Evolutionary conservation across 2,329 filamentous ascomycete species (phyloP), one percentile per base, ranked within the genome.

Genomic region (Fusarium cicatricum): DNA sequence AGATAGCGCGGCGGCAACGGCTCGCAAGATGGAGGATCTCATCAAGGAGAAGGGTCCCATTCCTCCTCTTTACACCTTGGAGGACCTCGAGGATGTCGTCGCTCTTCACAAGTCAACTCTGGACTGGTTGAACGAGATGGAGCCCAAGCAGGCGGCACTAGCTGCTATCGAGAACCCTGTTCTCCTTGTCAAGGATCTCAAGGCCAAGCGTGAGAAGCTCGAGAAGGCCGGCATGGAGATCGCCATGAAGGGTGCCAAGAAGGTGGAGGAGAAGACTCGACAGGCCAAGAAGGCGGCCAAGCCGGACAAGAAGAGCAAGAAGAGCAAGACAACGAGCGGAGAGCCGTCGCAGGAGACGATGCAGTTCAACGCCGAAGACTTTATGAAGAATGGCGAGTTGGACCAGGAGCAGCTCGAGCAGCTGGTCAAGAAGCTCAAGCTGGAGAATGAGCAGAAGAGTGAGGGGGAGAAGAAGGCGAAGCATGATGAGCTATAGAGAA

Each of bases 111-210:
- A 85, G 23, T 82, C 84, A 12, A 85, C 88, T 15, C 77, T 82
- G 14, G 79, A 82, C 16, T 99, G 94, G 94, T 81, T 99, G 16
- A 83, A 87, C 28, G 84, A 89, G 62, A 89, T 90, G 71, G 76
- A 90, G 41, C 78, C 82, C 3, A 82, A 84, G 65, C 94, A 98
- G 74, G 84, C 87, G 26, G 87, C 85, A 64, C 84, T 97, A 3
- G 78, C 82, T 14, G 76, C 80, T 2, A 86, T 87, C 2, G 90
- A 91, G 10, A 87, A 98, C 63, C 90, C 92, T 0, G 87, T 88
- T 7, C 80, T 97, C 9, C 82, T 89, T 1, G 78, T 87, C 62
- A 87, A 88, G 69, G 93, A 97, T 23, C 75, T 97, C 26, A 78
- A 86, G 53, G 81, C 80, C 19, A 89, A 89, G 74, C 82, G 87